These are phyloP conservation scores for Glonium stellatum DNA, from an alignment of 495 filamentous ascomycete species.

Conservation along the genomic window DNA sequence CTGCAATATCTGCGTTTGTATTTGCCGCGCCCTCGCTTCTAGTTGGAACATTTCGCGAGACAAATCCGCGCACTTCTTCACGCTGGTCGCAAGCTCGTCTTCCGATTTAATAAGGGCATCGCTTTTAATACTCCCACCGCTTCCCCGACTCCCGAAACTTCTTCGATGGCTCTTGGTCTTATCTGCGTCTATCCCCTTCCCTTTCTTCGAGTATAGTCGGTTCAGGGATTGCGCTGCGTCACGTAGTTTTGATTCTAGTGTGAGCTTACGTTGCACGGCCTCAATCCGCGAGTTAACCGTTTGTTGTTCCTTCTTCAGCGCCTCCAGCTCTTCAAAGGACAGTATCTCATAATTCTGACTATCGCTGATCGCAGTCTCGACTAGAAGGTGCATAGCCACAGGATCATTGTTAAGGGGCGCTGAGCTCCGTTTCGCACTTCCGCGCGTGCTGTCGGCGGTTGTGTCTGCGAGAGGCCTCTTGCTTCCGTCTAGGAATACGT, in stretches of 20 bases:
- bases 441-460: conserved; percentile 8
- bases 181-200: conserved; percentile 5
- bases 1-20: conserved; percentile 67
- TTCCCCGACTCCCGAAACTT: conserved; percentile 48
- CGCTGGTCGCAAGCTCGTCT: conserved; percentile 65
- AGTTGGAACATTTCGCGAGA: conserved; percentile 69
- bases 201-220: conserved; percentile 60
- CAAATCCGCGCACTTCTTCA: conserved; percentile 78
- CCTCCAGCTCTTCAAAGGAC: conserved; percentile 83
- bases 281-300: conserved; percentile 67
- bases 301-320: conserved; percentile 75
- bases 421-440: conserved; percentile 12
- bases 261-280: conserved; percentile 68
- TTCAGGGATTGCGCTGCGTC: conserved; percentile 85
- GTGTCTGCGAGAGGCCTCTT: conserved; percentile 10
- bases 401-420: conserved; percentile 40
- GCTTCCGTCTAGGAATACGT: conserved; percentile 22
- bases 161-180: conserved; percentile 36
- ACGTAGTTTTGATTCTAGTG: conserved; percentile 86
- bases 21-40: conserved; percentile 63
- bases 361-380: conserved; percentile 87
- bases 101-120: conserved; percentile 52
- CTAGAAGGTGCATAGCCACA: conserved; percentile 73
- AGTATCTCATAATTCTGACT: conserved; percentile 76
- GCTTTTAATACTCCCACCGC: conserved; percentile 28